Base-by-base conservation (phyloP, 1,284 basidiomycete species). In the Chalciporus sp. region DNA sequence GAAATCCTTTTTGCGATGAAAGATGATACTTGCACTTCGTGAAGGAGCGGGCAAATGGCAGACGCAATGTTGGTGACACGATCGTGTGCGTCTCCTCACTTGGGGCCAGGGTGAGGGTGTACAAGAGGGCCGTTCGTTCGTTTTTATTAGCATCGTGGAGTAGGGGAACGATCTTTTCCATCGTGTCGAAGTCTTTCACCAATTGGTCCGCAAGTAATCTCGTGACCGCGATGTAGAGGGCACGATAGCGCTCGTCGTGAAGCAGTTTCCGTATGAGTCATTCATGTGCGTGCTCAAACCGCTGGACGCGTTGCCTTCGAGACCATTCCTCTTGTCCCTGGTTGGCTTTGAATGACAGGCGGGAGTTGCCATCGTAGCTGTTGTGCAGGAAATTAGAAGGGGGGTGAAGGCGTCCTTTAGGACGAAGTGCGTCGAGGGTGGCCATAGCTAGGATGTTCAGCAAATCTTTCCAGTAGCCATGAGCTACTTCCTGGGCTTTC, bases 381-480 rank as follows among this genome's bases (percentile, higher is more conserved):
- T 61, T 63, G 57, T 79, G 76, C 19, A 78, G 68, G 63, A 80
- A 65, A 29, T 52, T 60, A 7, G 61, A 58, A n/a, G 45, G 51
- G 7, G 44, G 53, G 35, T 29, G 1, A 6, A 58, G 49, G 3
- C 31, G 12, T 8, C 26, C 4, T 8, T 28, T 45, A 23, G 67
- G 61, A 19, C 55, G 53, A 33, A 87, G 74, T 55, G 85, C 70
- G 55, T 76, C 77, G 11, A 75, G 63, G 0, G 78, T 74, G 3
- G 81, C 82, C 37, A 88, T 72, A 5, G 77, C 75, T 10, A 87
- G 69, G 49, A 87, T 80, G 51, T 86, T 85, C 41, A 86, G 75
- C 20, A 87, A 72, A 57, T 87, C 85, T 65, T 87, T 88, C 82
- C 83, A 87, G 61, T 83, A 87, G 0, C 85, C 86, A 52, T 87